phyloP scores from a whole-genome alignment of 768 basidiomycete species.

The Tylopilus sp. region DNA sequence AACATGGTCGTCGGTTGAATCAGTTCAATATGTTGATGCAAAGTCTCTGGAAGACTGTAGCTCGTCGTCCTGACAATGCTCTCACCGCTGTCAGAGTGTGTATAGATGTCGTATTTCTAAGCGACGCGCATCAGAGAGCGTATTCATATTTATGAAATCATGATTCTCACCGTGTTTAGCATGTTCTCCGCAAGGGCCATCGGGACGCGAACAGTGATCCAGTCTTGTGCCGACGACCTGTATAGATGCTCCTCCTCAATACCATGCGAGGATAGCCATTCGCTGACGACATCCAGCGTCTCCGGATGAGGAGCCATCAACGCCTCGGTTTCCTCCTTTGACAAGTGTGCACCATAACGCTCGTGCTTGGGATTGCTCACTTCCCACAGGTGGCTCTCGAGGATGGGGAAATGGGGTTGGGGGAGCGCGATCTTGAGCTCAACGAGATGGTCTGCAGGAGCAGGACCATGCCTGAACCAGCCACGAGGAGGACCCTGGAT shows the following conservation, averaged over 20 bases:
- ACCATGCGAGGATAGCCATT: slow-evolving; percentile 60
- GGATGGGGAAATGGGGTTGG: slow-evolving; percentile 45
- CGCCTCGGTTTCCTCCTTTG: slow-evolving; percentile 61
- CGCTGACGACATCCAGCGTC: slow-evolving; percentile 50
- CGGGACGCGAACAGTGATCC: slow-evolving; percentile 59
- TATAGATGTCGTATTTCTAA: slow-evolving; percentile 63
- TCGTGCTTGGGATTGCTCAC: slow-evolving; percentile 53
- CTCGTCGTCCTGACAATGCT: slow-evolving; percentile 58
- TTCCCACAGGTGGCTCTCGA: slow-evolving; percentile 54
- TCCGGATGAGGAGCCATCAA: slow-evolving; percentile 58
- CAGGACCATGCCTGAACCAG: slow-evolving; percentile 44
- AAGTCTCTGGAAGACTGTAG: slow-evolving; percentile 60
- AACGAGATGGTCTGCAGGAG: slow-evolving; percentile 45
- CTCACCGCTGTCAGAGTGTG: slow-evolving; percentile 50
- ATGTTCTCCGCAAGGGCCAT: slow-evolving; percentile 62
- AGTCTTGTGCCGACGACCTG: slow-evolving; percentile 65
- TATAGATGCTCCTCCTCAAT: slow-evolving; percentile 44
- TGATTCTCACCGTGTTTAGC: slow-evolving; percentile 56
- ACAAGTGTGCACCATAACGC: slow-evolving; percentile 54
- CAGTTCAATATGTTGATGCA: slow-evolving; percentile 61
- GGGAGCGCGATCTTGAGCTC: slow-evolving; percentile 56
- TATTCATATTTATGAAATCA: slow-evolving; percentile 18
- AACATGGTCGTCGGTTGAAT: slow-evolving; percentile 74
- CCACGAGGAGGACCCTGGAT: slow-evolving; percentile 41
- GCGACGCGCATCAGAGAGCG: slow-evolving; percentile 16